Base-by-base conservation (phyloP, 2,329 filamentous ascomycete genomes). In the Alternaria hordeiaustralica region DNA sequence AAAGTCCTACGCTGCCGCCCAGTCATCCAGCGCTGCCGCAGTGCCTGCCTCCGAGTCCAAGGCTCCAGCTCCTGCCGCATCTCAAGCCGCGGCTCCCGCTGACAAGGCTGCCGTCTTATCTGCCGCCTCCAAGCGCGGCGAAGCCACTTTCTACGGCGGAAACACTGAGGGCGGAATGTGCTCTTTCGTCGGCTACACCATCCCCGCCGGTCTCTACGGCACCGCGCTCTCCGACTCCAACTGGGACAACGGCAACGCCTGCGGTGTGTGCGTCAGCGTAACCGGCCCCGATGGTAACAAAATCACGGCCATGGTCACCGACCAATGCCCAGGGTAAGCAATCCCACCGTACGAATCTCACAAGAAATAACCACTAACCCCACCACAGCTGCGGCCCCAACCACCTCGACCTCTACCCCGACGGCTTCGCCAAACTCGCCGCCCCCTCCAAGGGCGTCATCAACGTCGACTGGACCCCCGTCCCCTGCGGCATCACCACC, bases 301-400 rank as follows among this genome's bases (percentile, higher is more conserved):
- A 23, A 84, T 91, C 75, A 90, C 84, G 30, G 89, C 86, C 43
- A 91, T 92, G 89, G 87, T 88, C 66, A 84, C 86, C 20, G 87
- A 89, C 73, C 76, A 88, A 77, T 89, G 87, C 76, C 86, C 86
- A 43, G 83, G 49, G 49, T 53, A 53, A 41, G 30, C 33, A 20
- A 36, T 6, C 12, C 3, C 49, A 5, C 20, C 8, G 0, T 7
- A 23, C 12, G 23, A 23, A 12, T 4, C 20, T 5, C 20, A 23
- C 8, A 4, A 8, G 0, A 2, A 36, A 44, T 18, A 21, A 0
- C 0, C 0, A 41, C 49, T 36, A 53, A 53, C 30, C 11, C 20
- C 9, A 36, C 33, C 8, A 1, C 15, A 53, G 82, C 64, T 88
- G 87, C 69, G 82, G 80, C 15, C 62, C 75, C 50, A 85, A 86